A percentile compares a stretch with the other conserved stretches of the same genome.
phyloP scores from a whole-genome alignment of 2,329 filamentous ascomycete species.

The Trichoderma polysporum region DNA sequence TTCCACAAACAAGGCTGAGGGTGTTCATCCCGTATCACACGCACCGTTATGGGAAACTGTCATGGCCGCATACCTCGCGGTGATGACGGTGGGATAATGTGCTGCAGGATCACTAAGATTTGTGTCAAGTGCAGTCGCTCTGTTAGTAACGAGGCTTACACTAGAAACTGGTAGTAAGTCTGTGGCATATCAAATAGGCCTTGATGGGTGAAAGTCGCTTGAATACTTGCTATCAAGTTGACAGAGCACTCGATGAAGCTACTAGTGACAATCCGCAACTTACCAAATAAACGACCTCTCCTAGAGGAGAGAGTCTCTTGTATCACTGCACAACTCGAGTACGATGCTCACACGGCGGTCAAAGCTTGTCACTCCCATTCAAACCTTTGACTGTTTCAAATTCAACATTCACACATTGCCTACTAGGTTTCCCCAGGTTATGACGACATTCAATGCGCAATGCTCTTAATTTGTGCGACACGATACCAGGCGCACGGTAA shows the following conservation, averaged over 20 bases:
- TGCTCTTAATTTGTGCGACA: neutral
- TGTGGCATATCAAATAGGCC: neutral
- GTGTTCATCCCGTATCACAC: neutral
- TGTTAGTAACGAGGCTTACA: neutral
- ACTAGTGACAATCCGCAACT: neutral
- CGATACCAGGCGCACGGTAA: neutral
- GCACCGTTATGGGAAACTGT: neutral
- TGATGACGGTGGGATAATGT: neutral
- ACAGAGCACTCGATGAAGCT: neutral
- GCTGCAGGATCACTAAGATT: neutral
- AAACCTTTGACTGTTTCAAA: neutral
- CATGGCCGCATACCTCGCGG: neutral
- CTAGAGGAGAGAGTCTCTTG: neutral
- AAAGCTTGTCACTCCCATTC: neutral
- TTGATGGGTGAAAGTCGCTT: too few relatives aligned
- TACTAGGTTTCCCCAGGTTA: slow-evolving; percentile 7
- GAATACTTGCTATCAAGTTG: neutral
- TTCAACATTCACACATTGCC: neutral
- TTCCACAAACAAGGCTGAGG: neutral
- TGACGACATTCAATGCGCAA: neutral
- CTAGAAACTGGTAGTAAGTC: neutral
- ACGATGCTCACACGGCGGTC: neutral
- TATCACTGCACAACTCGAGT: neutral
- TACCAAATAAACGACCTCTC: neutral
- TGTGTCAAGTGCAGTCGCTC: neutral